phyloP scores from a whole-genome alignment of 345 rosid species.

The Bruguiera gymnorhiza region DNA sequence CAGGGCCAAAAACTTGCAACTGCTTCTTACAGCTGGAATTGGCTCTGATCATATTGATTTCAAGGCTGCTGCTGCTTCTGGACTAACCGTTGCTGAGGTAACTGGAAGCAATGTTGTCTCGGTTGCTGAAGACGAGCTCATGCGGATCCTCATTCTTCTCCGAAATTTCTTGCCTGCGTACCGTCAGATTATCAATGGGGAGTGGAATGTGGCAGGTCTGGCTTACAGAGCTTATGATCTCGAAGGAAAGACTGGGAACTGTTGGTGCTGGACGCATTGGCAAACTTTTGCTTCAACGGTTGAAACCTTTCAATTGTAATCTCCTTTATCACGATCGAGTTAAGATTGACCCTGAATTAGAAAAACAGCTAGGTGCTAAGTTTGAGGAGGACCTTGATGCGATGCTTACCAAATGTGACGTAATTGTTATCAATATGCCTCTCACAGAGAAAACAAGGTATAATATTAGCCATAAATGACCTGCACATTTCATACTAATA shows the following conservation, averaged over 20 bases:
- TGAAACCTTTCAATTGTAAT: constrained; percentile 90
- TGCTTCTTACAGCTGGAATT: constrained; percentile 92
- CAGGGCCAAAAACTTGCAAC: constrained; percentile 79
- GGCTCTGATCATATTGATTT: constrained; percentile 94
- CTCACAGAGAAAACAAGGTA: constrained; percentile 86
- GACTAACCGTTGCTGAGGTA: constrained; percentile 88
- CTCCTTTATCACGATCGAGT: constrained; percentile 80
- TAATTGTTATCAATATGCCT: constrained; percentile 80
- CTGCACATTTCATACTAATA: not conserved
- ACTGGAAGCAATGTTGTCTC: constrained; percentile 94
- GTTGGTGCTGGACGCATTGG: constrained; percentile 89
- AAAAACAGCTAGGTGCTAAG: constrained; percentile 65
- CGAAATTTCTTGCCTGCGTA: constrained; percentile 86
- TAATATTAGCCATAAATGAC: not conserved
- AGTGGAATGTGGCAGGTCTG: constrained; percentile 91
- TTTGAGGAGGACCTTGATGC: constrained; percentile 69
- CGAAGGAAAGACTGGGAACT: constrained; percentile 96
- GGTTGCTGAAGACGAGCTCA: constrained; percentile 94
- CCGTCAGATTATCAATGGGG: constrained; percentile 73
- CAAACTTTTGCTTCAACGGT: constrained; percentile 74
- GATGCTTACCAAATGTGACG: constrained; percentile 88
- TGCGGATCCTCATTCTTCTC: constrained; percentile 87
- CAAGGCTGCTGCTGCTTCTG: constrained; percentile 83
- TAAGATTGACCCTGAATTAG: constrained; percentile 72
- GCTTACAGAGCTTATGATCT: constrained; percentile 91